These are phyloP conservation scores for Acanthamoeba polyphaga DNA, from an alignment of 208 protist genomes.

Conservation along the genomic window DNA sequence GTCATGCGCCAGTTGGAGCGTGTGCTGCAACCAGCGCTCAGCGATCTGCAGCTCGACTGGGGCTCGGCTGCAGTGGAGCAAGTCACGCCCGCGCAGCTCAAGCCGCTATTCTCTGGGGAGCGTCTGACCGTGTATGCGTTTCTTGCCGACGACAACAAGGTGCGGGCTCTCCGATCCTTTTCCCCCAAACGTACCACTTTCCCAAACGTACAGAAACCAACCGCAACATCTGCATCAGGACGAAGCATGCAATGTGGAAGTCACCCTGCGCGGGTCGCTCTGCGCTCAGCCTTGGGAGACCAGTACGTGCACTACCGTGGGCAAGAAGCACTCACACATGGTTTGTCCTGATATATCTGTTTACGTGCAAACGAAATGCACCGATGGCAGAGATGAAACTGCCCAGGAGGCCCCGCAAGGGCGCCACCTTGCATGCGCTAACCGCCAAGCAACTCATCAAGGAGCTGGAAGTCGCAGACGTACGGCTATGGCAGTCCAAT, in stretches of 20 bases:
- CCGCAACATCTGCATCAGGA: neutral
- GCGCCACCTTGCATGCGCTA: neutral
- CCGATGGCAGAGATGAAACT: neutral
- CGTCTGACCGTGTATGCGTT: neutral
- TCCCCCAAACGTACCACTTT: neutral
- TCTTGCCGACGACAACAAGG: neutral
- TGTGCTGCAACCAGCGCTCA: neutral
- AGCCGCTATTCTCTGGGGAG: constrained; percentile 14
- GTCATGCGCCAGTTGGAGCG: constrained; percentile 17
- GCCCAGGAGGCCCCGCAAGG: neutral
- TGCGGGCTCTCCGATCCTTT: neutral
- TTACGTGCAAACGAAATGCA: neutral
- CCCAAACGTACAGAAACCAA: neutral
- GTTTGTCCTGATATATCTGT: neutral
- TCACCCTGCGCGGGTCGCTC: neutral
- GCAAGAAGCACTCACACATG: neutral
- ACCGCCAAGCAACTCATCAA: neutral
- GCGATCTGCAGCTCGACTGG: neutral
- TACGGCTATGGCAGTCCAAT: neutral
- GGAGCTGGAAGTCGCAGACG: neutral
- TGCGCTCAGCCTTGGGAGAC: constrained; percentile 12
- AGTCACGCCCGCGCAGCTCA: neutral
- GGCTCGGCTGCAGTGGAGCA: neutral
- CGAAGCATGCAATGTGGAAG: neutral
- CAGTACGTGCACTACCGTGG: neutral